Conservation (phyloP, 305 asterid genomes). For the Nicotiana rustica region DNA sequence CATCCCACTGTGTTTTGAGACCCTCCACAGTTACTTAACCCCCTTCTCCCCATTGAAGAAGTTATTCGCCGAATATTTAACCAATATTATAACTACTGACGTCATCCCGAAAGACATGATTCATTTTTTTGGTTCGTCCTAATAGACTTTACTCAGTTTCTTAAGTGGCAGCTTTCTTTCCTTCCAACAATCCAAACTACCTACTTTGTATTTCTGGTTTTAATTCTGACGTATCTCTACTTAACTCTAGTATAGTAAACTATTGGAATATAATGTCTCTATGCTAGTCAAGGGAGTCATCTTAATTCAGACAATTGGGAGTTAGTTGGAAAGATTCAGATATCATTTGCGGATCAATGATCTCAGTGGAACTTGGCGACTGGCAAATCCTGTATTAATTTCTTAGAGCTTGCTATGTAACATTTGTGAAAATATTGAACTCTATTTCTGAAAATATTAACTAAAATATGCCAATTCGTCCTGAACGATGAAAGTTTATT, state of each 20-base stretch:
- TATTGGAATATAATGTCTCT: not conserved
- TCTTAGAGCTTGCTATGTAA: not conserved
- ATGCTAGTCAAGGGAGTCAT: conserved; percentile 2
- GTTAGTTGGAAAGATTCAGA: not conserved
- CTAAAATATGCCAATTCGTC: conserved; percentile 13
- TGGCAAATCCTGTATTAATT: not conserved
- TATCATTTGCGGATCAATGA: conserved; percentile 25
- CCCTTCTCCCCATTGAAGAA: not conserved
- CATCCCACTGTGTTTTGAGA: not conserved
- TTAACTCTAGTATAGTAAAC: not conserved
- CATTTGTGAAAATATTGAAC: conserved; percentile 15
- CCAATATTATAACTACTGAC: not conserved
- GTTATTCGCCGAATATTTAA: not conserved
- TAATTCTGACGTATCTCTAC: not conserved
- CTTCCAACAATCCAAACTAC: not conserved
- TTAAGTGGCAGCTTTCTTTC: not conserved
- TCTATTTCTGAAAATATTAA: conserved; percentile 7
- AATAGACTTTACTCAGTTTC: not conserved
- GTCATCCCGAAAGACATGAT: not conserved
- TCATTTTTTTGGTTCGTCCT: not conserved
- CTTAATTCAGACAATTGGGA: conserved; percentile 26
- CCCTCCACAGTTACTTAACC: conserved; percentile 1
- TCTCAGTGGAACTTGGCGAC: conserved; percentile 1
- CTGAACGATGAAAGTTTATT: not conserved
- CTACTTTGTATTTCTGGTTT: not conserved